Evolutionary conservation across 164 flowering plant genomes (phyloP), one percentile per base, ranked within the genome.

Genomic region (Akebia trifoliata): DNA sequence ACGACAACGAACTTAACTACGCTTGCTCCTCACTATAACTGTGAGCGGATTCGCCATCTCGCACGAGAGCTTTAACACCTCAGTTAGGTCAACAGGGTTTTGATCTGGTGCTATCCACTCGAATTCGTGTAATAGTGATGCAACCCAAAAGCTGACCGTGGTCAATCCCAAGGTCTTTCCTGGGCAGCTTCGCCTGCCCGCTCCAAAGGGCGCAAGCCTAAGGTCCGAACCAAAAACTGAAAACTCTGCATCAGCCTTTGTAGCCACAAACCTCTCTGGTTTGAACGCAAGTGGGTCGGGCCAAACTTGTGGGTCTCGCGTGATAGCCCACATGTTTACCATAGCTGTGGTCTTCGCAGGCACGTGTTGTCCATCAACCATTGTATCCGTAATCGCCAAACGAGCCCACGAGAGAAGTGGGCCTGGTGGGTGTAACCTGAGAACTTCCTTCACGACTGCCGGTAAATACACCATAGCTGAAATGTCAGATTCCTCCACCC

Each of bases 291-390:
- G 52, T 25, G 92, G 88, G 51, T 81, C 74, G 40, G 38, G 21
- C 89, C 89, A 85, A 0, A 79, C 63, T 0, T 42, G 3, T 34
- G 80, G 78, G 66, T 85, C 92, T 35, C 75, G 70, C 0, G 81
- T 59, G 12, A 89, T 86, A 63, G 94, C 91, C 89, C 91, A 89
- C 91, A 89, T 89, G 66, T 89, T 86, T 1, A 89, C 92, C 83
- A 85, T 84, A 0, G 94, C 91, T 0, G 94, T 86, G 40, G 97
- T 86, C 56, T 87, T 92, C 0, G 65, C 64, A 0, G 97, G 97
- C 62, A 86, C 81, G 69, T 71, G 80, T 30, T 63, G 63, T 6
- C 89, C 91, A 60, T 78, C 89, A 1, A 86, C 65, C 8, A 62
- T 59, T 0, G 96, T 79, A 56, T 84, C 89, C 0, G 72, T 62